Evolutionary conservation across 1,139 yeast species (phyloP), one percentile per base, ranked within the genome.

Genomic region (Protomyces pachydermus): DNA sequence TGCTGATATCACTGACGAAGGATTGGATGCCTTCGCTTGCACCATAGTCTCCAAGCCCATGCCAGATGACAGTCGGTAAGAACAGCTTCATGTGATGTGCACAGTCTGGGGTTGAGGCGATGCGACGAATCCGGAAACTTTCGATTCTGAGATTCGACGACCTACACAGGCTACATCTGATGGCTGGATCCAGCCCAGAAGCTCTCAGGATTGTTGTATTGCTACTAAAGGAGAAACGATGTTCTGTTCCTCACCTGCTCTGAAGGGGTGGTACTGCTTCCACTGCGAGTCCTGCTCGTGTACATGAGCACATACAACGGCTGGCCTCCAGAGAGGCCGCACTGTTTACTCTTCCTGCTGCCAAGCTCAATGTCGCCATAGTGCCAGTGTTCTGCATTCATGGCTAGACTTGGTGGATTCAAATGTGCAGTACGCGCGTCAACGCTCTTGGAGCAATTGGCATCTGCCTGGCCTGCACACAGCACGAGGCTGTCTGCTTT

Each of bases 31-130:
- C 84, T 0, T 81, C 74, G 0, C 91, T 84, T 71, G 86, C 82
- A 71, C 84, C 88, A 20, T 82, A 79, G 72, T 88, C 96, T 0
- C 95, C 95, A 70, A 88, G 79, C 0, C 96, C 96, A 71, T 88
- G 96, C 95, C 95, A 88, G 52, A 88, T 71, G 1, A 88, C 89
- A 2, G 88, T 80, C 0, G 91, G 91, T 12, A 65, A 46, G 18
- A 37, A 51, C 18, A 50, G 35, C 35, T 50, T 25, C 53, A 50
- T 25, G 42, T 12, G 32, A 28, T 28, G 32, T 28, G 32, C 32
- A 6, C 1, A 6, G 32, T 28, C 23, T 20, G 23, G 23, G 23
- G 32, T 28, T 6, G 8, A 28, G 32, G 32, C 32, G 1, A 28
- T 6, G 32, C 32, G 32, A 28, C 32, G 32, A 28, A 28, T 28